Evolutionary conservation across 73 alveolate genomes (phyloP), one percentile per base, ranked within the genome.

Genomic region (Paraurostyla sp.): DNA sequence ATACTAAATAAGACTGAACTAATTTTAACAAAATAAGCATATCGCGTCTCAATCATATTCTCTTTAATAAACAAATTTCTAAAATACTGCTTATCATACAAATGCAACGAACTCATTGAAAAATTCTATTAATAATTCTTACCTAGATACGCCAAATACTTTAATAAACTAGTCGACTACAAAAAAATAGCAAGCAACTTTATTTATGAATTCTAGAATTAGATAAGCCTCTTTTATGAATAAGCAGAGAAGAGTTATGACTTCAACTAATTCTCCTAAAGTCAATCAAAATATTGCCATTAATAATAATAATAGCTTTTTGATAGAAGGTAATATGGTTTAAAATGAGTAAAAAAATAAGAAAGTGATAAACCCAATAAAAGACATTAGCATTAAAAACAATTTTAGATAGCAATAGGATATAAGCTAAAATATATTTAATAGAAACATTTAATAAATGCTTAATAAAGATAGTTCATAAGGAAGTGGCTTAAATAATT

Each of bases 231-330:
- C 86, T 23, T 25, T 6, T 23, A 22, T 13, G 2, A 23, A 22
- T 23, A 73, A 73, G 71, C 38, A 73, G 38, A 73, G 86, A 45
- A 36, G 52, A 22, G 46, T 43, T 16, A 1, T 48, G n/a, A 48
- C 86, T 45, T 48, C 25, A 25, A 56, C 71, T 25, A 73, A 73
- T 45, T 73, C 86, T n/a, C 86, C 86, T 25, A 73, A 49, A 46
- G 3, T 1, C 16, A 33, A 13, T 18, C 18, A 73, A 33, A 23
- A 73, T 45, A 15, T n/a, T 35, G 32, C 16, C 6, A 2, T 30
- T 40, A n/a, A 73, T 1, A 22, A 30, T 15, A 73, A 73, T 50
- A 18, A 25, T 25, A 22, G 36, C 46, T 73, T 35, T 2, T 15
- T n/a, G 32, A 13, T 45, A 16, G 27, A 73, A 25, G 6, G 25